A percentile compares a stretch with the other conserved stretches of the same genome.
Conservation (phyloP, 140 eudicot species). For the Bidens hawaiensis region DNA sequence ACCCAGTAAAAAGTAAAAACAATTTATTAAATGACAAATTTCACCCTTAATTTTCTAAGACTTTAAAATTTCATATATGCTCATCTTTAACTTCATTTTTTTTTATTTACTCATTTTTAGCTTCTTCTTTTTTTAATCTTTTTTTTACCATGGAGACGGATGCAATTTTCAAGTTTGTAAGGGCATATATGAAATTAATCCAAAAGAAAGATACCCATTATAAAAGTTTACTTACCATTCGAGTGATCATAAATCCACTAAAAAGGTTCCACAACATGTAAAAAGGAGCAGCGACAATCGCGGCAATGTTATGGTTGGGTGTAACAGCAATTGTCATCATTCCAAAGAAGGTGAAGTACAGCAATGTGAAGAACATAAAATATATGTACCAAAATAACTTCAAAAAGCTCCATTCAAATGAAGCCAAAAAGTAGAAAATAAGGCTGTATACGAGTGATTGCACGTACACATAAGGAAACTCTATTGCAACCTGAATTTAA, state of each 20-base stretch:
- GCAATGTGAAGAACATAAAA: constrained; percentile 76
- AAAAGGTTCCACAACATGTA: constrained; percentile 94
- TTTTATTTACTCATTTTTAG: no score
- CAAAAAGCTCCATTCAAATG: constrained; percentile 57
- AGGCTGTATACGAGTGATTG: constrained; percentile 71
- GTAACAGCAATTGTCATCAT: constrained; percentile 88
- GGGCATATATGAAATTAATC: no score
- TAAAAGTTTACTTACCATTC: constrained; percentile 40
- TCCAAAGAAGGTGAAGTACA: constrained; percentile 87
- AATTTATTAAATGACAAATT: no score
- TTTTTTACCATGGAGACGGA: no score
- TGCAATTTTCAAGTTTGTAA: no score
- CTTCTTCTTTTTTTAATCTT: no score
- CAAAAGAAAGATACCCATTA: no score
- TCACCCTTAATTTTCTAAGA: no score
- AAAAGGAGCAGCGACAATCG: constrained; percentile 83
- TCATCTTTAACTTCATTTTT: no score
- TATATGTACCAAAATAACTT: constrained; percentile 79
- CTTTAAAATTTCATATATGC: no score
- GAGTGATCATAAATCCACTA: constrained; percentile 85
- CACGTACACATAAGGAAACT: constrained; percentile 72
- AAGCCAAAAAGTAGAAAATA: constrained; percentile 75
- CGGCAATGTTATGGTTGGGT: constrained; percentile 82
- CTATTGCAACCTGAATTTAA: constrained; percentile 62
- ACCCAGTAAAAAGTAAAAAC: no score